phyloP scores from a whole-genome alignment of 75 land plant species.

The Ceratopteris richardii region DNA sequence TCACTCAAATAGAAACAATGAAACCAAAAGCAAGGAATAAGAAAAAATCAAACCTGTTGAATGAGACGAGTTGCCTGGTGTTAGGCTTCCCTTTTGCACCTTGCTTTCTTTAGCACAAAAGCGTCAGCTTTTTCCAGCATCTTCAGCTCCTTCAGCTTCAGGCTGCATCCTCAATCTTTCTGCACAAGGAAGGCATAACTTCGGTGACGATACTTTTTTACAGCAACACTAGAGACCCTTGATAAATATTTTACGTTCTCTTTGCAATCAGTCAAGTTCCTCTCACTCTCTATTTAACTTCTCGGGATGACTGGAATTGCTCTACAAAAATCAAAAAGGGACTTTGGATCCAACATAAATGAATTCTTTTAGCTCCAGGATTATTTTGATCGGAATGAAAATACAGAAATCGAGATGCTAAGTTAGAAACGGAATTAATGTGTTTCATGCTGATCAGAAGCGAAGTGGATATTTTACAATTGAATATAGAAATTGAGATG shows the following conservation, averaged over 20 bases:
- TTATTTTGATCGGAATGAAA: no score
- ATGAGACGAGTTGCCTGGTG: slow-evolving; percentile 77
- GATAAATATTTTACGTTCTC: slow-evolving; percentile 40
- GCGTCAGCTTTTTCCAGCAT: slow-evolving; percentile 63
- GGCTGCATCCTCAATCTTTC: slow-evolving; percentile 81
- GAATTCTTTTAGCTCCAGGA: no score
- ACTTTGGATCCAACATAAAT: no score
- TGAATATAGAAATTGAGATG: no score
- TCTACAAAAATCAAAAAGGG: no score
- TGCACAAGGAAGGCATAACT: no score
- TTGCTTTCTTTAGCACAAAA: slow-evolving; percentile 74
- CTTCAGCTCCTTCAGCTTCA: slow-evolving; percentile 84
- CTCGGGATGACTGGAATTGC: slow-evolving; percentile 29
- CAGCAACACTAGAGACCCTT: neutral
- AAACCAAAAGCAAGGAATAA: no score
- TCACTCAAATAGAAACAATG: no score
- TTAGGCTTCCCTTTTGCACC: slow-evolving; percentile 58
- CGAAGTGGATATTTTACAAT: no score
- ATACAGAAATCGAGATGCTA: no score
- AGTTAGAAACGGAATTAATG: no score
- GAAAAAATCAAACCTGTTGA: slow-evolving; percentile 59
- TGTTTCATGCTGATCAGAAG: no score
- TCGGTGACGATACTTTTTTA: neutral
- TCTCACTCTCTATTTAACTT: slow-evolving; percentile 58
- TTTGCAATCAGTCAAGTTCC: slow-evolving; percentile 51